Evolutionary conservation across 305 asterid species (phyloP).

Genomic region (Fraxinus dipetala): DNA sequence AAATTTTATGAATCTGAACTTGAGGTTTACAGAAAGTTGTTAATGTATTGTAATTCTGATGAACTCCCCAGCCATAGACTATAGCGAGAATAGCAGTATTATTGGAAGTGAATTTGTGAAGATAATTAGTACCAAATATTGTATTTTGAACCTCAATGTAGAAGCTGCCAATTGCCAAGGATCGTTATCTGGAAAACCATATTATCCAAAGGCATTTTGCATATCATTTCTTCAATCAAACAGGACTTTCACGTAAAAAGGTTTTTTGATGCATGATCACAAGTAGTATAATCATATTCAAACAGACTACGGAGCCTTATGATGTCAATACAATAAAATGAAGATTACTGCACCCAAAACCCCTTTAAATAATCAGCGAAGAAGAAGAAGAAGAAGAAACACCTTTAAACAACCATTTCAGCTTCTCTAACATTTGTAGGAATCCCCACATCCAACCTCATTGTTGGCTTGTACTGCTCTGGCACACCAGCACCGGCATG

Average conservation of each 20-base stretch:
- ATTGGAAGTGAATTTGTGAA: not conserved
- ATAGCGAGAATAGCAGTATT: not conserved
- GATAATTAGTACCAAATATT: not conserved
- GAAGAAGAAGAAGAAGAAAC: not conserved
- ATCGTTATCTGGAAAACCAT: not conserved
- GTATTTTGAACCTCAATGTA: not conserved
- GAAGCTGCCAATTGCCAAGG: not conserved
- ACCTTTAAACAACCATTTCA: conserved; percentile 78
- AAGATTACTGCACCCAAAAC: not conserved
- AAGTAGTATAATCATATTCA: not conserved
- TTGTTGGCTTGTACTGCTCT: conserved; percentile 74
- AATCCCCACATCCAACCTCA: conserved; percentile 93
- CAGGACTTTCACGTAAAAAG: not conserved
- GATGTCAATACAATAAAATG: not conserved
- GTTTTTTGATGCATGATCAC: not conserved
- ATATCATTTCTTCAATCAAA: not conserved
- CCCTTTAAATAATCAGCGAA: not conserved
- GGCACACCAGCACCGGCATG: conserved; percentile 90
- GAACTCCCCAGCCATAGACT: not conserved
- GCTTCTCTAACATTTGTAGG: conserved; percentile 74
- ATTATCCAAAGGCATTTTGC: not conserved
- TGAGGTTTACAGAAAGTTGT: not conserved
- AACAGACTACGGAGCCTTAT: not conserved
- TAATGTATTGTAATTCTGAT: not conserved
- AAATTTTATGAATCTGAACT: not conserved